phyloP scores from a whole-genome alignment of 75 land plant genomes.

The Cupressus sempervirens region DNA sequence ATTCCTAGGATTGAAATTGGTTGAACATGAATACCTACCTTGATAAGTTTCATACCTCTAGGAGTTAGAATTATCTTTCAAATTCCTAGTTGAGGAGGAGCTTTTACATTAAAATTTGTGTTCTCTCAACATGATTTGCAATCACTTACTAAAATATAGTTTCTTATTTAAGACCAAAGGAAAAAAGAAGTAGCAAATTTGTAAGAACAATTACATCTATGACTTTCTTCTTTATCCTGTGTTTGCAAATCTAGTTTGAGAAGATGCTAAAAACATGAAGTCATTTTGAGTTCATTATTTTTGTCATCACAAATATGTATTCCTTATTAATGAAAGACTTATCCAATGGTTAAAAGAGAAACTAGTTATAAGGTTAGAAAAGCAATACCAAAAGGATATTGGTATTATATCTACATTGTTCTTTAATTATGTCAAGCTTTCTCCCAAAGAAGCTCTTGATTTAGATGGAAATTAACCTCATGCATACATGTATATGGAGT shows the following conservation, averaged over 20 bases:
- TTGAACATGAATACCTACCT: background rate
- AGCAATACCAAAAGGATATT: slow-evolving; percentile 83
- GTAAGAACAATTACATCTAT: background rate
- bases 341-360: slow-evolving; percentile 75
- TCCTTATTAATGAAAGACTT: no score
- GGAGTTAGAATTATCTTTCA: background rate
- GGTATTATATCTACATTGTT: slow-evolving; percentile 80
- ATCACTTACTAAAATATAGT: background rate
- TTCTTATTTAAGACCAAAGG: background rate
- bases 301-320: no score
- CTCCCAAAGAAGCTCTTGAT: slow-evolving; percentile 77
- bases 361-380: slow-evolving; percentile 56
- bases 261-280: no score
- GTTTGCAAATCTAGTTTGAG: no score
- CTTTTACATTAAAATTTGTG: background rate
- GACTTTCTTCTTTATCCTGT: no score
- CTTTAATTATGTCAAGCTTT: slow-evolving; percentile 69
- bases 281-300: no score
- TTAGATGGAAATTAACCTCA: slow-evolving; percentile 88
- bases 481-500: slow-evolving; percentile 79
- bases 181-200: background rate
- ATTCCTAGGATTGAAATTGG: background rate
- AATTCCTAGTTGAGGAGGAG: background rate
- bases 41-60: background rate
- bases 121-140: background rate